Evolutionary conservation across 2,329 filamentous ascomycete genomes (phyloP).

Genomic region (Xylaria sp.): DNA sequence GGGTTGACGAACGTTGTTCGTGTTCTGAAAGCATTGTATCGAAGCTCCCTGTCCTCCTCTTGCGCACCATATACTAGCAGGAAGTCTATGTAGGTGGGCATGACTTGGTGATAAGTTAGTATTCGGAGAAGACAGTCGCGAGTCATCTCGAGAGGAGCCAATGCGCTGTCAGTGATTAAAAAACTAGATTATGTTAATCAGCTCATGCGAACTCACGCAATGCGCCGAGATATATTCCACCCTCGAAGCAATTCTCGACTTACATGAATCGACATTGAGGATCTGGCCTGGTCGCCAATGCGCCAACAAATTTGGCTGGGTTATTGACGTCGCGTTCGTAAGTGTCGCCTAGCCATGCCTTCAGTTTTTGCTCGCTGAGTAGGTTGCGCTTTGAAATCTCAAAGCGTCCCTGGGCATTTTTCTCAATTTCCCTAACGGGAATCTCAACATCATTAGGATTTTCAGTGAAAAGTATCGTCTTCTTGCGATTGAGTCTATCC

Average conservation of each 20-base stretch:
- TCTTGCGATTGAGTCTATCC: slow-evolving; percentile 30
- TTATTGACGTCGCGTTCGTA: slow-evolving; percentile 22
- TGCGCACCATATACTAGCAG: slow-evolving; percentile 43
- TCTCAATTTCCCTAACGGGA: slow-evolving; percentile 27
- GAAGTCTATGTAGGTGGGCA: slow-evolving; percentile 48
- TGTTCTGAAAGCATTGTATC: slow-evolving; percentile 45
- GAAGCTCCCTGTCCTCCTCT: slow-evolving; percentile 40
- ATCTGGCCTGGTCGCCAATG: slow-evolving; percentile 31
- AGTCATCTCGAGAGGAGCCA: slow-evolving; percentile 41
- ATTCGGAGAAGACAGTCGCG: slow-evolving; percentile 44
- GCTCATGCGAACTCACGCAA: not conserved
- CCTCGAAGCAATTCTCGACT: slow-evolving; percentile 12
- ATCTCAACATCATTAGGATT: slow-evolving; percentile 22
- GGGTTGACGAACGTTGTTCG: slow-evolving; percentile 32
- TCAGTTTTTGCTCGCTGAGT: slow-evolving; percentile 26
- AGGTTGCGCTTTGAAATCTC: slow-evolving; percentile 29
- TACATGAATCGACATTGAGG: slow-evolving; percentile 48
- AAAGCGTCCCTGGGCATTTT: slow-evolving; percentile 19
- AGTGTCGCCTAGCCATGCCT: slow-evolving; percentile 32
- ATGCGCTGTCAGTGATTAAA: slow-evolving; percentile 39
- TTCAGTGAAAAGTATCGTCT: slow-evolving; percentile 25
- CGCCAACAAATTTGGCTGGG: slow-evolving; percentile 25
- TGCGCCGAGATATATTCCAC: not conserved
- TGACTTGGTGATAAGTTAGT: slow-evolving; percentile 49
- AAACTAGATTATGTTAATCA: slow-evolving; percentile 37